phyloP scores from a whole-genome alignment of 768 basidiomycete genomes.

The Coprinopsis sp. region DNA sequence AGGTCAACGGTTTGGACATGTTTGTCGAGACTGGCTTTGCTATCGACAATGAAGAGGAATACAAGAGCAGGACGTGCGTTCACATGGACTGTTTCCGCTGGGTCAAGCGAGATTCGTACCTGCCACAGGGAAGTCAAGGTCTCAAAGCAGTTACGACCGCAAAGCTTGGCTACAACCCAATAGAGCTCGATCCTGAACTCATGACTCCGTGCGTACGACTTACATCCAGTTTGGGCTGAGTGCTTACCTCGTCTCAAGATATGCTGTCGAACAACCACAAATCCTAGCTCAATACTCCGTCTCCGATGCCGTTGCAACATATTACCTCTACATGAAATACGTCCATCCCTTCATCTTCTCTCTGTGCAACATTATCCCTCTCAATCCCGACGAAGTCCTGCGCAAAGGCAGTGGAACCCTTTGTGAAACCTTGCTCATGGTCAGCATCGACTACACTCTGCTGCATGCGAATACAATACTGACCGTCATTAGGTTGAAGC shows the following conservation, averaged over 20 bases:
- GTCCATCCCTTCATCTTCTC: constrained; percentile 99
- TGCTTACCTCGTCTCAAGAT: constrained; percentile 44
- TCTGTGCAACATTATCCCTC: constrained; percentile 96
- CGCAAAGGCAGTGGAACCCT: constrained; percentile 95
- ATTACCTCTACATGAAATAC: constrained; percentile 99
- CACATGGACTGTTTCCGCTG: constrained; percentile 99
- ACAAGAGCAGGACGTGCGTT: constrained; percentile 85
- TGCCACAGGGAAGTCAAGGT: constrained; percentile 98
- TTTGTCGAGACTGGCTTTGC: constrained; percentile 90
- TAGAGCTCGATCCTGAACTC: constrained; percentile 94
- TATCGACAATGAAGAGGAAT: constrained; percentile 91
- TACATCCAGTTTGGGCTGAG: not conserved
- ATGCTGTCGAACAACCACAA: constrained; percentile 95
- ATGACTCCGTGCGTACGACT: constrained; percentile 89
- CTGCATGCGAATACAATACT: constrained; percentile 3
- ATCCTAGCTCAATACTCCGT: constrained; percentile 95
- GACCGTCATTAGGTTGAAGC: constrained; percentile 77
- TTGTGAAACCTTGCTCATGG: constrained; percentile 98
- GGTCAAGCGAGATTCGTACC: constrained; percentile 98
- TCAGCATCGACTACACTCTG: constrained; percentile 31
- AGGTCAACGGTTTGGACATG: constrained; percentile 92
- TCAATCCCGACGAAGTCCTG: constrained; percentile 93
- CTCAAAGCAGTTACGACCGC: constrained; percentile 96
- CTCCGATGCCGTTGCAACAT: constrained; percentile 99
- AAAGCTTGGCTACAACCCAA: constrained; percentile 94